phyloP scores from a whole-genome alignment of 768 basidiomycete species.

The Boletus patriciae region DNA sequence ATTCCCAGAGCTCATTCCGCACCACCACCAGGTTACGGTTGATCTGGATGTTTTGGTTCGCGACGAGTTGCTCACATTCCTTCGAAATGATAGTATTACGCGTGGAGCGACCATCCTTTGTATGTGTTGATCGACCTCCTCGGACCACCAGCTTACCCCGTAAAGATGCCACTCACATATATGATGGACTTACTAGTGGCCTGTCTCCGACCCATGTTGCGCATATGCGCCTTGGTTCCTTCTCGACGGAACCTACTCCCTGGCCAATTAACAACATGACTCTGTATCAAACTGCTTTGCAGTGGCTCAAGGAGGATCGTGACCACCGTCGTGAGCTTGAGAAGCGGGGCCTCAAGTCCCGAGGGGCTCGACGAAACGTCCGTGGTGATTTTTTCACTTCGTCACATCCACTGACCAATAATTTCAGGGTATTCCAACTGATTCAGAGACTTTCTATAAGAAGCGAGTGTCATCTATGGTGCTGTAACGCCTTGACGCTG shows the following conservation, averaged over 20 bases:
- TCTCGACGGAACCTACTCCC: conserved; percentile 61
- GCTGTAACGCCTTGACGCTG: not conserved
- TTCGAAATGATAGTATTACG: conserved; percentile 74
- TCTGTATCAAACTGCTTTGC: conserved; percentile 73
- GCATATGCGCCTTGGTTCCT: conserved; percentile 84
- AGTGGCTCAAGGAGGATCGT: conserved; percentile 87
- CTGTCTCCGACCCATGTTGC: conserved; percentile 92
- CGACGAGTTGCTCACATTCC: conserved; percentile 83
- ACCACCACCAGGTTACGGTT: conserved; percentile 73
- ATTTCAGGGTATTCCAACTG: conserved; percentile 57
- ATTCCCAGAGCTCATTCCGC: not conserved
- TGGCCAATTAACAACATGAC: conserved; percentile 58
- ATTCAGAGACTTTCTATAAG: conserved; percentile 83
- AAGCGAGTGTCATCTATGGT: conserved; percentile 50
- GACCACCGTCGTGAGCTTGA: conserved; percentile 61
- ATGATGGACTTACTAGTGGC: conserved; percentile 71
- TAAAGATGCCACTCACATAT: conserved; percentile 94
- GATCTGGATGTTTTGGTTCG: conserved; percentile 96
- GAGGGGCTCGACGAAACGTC: conserved; percentile 63
- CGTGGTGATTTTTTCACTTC: conserved; percentile 20
- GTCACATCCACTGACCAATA: conserved; percentile 3
- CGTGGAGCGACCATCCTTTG: conserved; percentile 89
- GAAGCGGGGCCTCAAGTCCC: conserved; percentile 52
- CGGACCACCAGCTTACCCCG: conserved; percentile 4
- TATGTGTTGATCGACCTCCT: conserved; percentile 33